These are phyloP conservation scores for Zymoseptoria passerinii DNA, from an alignment of 2,329 filamentous ascomycete species.

Conservation along the genomic window DNA sequence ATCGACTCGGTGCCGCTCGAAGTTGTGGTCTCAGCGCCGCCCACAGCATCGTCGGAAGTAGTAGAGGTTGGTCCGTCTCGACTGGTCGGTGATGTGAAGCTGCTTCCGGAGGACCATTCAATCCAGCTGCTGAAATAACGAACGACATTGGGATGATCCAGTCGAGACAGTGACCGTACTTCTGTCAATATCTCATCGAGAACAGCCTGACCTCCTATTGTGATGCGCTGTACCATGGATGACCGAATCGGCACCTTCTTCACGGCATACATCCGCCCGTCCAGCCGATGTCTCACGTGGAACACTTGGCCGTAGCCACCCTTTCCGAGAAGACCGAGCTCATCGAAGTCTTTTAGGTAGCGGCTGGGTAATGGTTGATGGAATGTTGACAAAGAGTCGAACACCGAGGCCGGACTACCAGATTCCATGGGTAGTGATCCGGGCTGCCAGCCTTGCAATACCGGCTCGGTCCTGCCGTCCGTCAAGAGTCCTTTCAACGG, in stretches of 20 bases:
- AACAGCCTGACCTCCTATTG: slow-evolving; percentile 44
- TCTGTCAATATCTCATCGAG: slow-evolving; percentile 52
- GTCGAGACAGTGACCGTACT: slow-evolving; percentile 51
- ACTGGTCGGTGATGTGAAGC: slow-evolving; percentile 3
- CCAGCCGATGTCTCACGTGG: slow-evolving; percentile 52
- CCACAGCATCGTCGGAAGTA: slow-evolving; percentile 8
- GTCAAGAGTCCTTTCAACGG: slow-evolving; percentile 17
- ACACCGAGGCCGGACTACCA: slow-evolving; percentile 6
- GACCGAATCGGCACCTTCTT: slow-evolving; percentile 56
- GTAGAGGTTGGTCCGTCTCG: background rate
- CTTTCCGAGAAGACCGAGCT: slow-evolving; percentile 51
- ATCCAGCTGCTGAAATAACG: slow-evolving; percentile 60
- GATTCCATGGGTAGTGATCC: background rate
- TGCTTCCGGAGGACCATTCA: slow-evolving; percentile 34
- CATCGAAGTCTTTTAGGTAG: slow-evolving; percentile 45
- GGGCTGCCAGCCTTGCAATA: background rate
- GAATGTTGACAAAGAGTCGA: slow-evolving; percentile 12
- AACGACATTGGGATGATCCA: slow-evolving; percentile 59
- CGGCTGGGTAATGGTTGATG: slow-evolving; percentile 30
- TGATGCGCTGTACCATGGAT: slow-evolving; percentile 36
- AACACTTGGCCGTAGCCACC: slow-evolving; percentile 57
- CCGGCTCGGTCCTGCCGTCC: slow-evolving; percentile 3
- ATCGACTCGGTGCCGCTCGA: slow-evolving; percentile 3
- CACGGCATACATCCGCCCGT: slow-evolving; percentile 55
- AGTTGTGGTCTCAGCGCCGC: slow-evolving; percentile 21